Base-by-base conservation (phyloP, 176 grass and related monocot species). In the Oryza punctata region DNA sequence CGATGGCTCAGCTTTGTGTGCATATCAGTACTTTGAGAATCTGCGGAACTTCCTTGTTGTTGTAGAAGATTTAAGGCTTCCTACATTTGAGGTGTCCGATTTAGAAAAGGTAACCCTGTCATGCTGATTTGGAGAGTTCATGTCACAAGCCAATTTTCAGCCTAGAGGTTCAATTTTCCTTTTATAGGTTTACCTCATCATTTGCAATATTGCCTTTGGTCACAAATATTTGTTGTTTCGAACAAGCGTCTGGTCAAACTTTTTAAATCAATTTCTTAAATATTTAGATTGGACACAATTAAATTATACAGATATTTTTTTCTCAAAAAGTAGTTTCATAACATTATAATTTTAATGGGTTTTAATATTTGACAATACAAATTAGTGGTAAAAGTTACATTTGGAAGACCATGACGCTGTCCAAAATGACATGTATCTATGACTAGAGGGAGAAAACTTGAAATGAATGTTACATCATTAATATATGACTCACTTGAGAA, bases 71-170 rank as follows among this genome's bases (percentile, higher is more conserved):
- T 83, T 95, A 69, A 89, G 87, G 38, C 87, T 98, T 73, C 93
- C 96, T 21, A 92, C 96, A 85, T 95, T 98, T 81, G 96, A 93
- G 87, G 91, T 90, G 72, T 98, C 91, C 21, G 96, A 95, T 87
- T 69, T 98, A 45, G 93, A 93, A 30, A 93, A 93, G 93, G 96
- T 95, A 73, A 54, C 15, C 9, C 57, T 61, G 30, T 50, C 59
- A 25, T 69, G 10, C 24, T 91, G 67, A 59, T 70, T 28, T 60
- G 44, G 64, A 75, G 61, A 80, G 43, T 54, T 76, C 28, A 54
- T 76, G 68, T 46, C 16, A 6, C 54, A 67, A 45, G 33, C 23
- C 26, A 2, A 41, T 70, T 83, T 29, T 78, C 46, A 29, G 25
- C 65, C 23, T 64, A 78, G 52, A 80, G 60, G 19, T 64, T 47